Evolutionary conservation across 2,329 filamentous ascomycete species (phyloP).

Genomic region (Fusarium sterilihyphosum): DNA sequence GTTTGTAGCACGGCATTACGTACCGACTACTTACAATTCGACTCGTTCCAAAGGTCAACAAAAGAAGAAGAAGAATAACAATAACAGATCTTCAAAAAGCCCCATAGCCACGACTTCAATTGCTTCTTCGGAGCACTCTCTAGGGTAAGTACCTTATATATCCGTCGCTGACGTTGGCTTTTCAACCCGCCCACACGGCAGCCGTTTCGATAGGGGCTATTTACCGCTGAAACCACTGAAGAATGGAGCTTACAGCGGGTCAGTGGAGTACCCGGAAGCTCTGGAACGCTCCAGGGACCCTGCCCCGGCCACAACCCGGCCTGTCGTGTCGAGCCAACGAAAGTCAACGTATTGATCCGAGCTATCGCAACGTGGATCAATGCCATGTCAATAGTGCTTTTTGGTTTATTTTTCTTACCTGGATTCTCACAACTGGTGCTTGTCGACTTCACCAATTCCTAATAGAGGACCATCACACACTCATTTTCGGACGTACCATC

Average conservation of each 20-base stretch:
- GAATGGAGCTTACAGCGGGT: not conserved
- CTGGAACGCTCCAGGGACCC: constrained; percentile 6
- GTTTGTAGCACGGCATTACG: not conserved
- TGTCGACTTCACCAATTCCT: constrained; percentile 22
- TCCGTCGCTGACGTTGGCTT: not conserved
- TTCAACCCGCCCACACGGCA: not conserved
- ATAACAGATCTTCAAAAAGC: not conserved
- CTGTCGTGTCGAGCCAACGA: constrained; percentile 25
- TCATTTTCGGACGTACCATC: constrained; percentile 17
- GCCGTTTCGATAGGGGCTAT: constrained; percentile 8
- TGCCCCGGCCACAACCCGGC: constrained; percentile 1
- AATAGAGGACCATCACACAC: constrained; percentile 17
- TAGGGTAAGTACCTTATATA: constrained; percentile 3
- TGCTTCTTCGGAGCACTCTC: not conserved
- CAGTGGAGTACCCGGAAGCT: not conserved
- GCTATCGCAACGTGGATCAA: constrained; percentile 40
- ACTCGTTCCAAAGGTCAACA: not conserved
- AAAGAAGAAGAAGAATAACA: not conserved
- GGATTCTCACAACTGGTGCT: constrained; percentile 8
- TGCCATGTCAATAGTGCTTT: constrained; percentile 28
- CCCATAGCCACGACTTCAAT: not conserved
- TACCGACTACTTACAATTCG: not conserved
- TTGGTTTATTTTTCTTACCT: constrained; percentile 23
- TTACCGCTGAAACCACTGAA: constrained; percentile 12
- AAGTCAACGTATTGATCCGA: constrained; percentile 26